Evolutionary conservation across 768 basidiomycete genomes (phyloP), one percentile per base, ranked within the genome.

Genomic region (Mycena kentingensis): DNA sequence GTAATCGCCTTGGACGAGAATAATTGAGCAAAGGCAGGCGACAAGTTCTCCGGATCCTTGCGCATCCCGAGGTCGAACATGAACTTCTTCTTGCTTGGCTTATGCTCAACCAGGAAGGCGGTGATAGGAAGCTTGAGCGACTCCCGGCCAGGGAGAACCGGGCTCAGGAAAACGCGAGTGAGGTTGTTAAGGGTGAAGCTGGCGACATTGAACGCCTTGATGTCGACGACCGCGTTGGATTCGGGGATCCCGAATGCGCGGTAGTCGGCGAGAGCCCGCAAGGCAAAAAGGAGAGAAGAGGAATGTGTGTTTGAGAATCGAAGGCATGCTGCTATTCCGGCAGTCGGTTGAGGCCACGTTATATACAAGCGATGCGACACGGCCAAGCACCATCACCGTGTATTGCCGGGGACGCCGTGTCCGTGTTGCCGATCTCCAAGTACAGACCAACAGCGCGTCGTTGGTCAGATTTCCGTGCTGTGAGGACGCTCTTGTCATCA

Each of bases 61-160:
- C 56, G 51, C 37, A 58, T 58, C 6, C 48, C 56, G 11, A 58
- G 44, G 36, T 58, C 56, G 32, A 58, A 58, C 56, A 58, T 58
- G 47, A 58, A 34, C 3, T 13, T 34, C 34, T 42, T 41, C 44
- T 43, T 35, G 27, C 43, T 50, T 26, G 47, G 44, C 28, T 46
- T 26, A 38, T 58, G 56, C 44, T 49, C 44, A 12, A 58, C 8
- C 29, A 58, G 48, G 32, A 53, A 58, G 5, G 56, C 51, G 26
- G 46, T 36, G 34, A 58, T 50, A 6, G 56, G 56, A 29, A 53
- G 38, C 12, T 43, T 50, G 18, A 58, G 13, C 4, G 24, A n/a
- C 22, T 58, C 56, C n/a, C 34, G 51, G 3, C 56, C 56, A 2
- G 51, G 56, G 13, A 58, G 36, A 10, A 53, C 51, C 13, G 56